Evolutionary conservation across 805 yeast species (phyloP), one percentile per base, ranked within the genome.

Genomic region (Ogataea angusta): DNA sequence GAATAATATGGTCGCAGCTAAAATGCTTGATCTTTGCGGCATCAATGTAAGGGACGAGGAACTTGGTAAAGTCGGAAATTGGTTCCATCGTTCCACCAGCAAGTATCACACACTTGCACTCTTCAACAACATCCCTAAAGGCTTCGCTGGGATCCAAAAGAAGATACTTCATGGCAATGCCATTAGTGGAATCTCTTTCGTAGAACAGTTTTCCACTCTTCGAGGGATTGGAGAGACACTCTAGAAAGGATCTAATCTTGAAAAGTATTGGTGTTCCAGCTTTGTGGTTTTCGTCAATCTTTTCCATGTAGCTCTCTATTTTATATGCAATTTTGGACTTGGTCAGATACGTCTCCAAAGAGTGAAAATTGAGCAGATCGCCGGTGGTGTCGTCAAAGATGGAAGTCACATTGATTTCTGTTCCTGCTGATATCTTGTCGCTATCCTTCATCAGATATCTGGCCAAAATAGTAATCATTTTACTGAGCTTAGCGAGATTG

Each of bases 41-140:
- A 0, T 62, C 47, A 2, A 83, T 40, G 30, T 75, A 71, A 0
- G 95, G 95, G 36, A 86, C 77, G 26, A 89, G 62, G 47, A 72
- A 76, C n/a, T 76, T 67, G 5, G 73, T 62, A 56, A 80, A 85
- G 48, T 90, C 96, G n/a, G 69, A 55, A 24, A 80, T 68, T 0
- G 97, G 97, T 56, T 85, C 91, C 96, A 89, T 87, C 0, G 98
- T 90, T 10, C 98, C 98, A 25, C 98, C 98, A 2, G 96, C 93
- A 3, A 90, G 58, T 2, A 91, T 67, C 0, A 90, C 83, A 59
- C 90, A 82, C 48, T 71, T 71, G 0, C 88, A 70, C 10, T 77
- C 73, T 3, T 78, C 77, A 0, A 86, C 76, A 3, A 91, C 68
- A 2, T 80, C 81, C 39, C 70, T 67, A 56, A 90, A 87, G 3